A percentile compares a stretch with the other conserved stretches of the same genome.
Evolutionary conservation across 192 early-diverging fungal genomes (phyloP).

Genomic region (Coemansia sp.): DNA sequence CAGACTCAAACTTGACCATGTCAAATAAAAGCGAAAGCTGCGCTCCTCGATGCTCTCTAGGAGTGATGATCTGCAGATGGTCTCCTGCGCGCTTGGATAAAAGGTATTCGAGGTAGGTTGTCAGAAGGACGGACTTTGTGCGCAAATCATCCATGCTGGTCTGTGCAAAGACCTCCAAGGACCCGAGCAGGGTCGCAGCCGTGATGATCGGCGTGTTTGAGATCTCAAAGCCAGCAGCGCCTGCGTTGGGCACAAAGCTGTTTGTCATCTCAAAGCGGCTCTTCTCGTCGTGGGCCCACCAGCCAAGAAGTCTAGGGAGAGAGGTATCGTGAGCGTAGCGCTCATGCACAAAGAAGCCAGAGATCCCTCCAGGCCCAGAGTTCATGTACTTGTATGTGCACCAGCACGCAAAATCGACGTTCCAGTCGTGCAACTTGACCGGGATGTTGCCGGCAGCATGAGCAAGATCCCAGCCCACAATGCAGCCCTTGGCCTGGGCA

Average conservation of each 20-base stretch:
- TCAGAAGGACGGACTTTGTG: slow-evolving; percentile 75
- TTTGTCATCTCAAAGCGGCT: slow-evolving; percentile 91
- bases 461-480: slow-evolving; percentile 94
- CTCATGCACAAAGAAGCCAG: slow-evolving; percentile 88
- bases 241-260: slow-evolving; percentile 75
- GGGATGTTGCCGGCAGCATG: slow-evolving; percentile 95
- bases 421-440: slow-evolving; percentile 90
- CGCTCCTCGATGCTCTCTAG: slow-evolving; percentile 73
- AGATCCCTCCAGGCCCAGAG: slow-evolving; percentile 94
- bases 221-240: slow-evolving; percentile 82
- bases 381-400: slow-evolving; percentile 99
- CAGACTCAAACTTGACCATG: slow-evolving; percentile 47
- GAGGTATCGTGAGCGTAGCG: slow-evolving; percentile 65
- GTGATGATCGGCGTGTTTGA: slow-evolving; percentile 88
- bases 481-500: slow-evolving; percentile 79
- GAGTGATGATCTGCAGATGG: slow-evolving; percentile 76
- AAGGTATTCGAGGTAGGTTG: slow-evolving; percentile 82
- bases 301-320: slow-evolving; percentile 76
- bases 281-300: slow-evolving; percentile 89
- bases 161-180: slow-evolving; percentile 77
- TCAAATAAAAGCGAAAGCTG: slow-evolving; percentile 80
- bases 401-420: slow-evolving; percentile 97
- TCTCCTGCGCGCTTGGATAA: slow-evolving; percentile 50
- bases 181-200: slow-evolving; percentile 72
- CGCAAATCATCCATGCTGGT: slow-evolving; percentile 73